Evolutionary conservation across 192 early-diverging fungal species (phyloP).

Genomic region (Allomyces macrogynus): DNA sequence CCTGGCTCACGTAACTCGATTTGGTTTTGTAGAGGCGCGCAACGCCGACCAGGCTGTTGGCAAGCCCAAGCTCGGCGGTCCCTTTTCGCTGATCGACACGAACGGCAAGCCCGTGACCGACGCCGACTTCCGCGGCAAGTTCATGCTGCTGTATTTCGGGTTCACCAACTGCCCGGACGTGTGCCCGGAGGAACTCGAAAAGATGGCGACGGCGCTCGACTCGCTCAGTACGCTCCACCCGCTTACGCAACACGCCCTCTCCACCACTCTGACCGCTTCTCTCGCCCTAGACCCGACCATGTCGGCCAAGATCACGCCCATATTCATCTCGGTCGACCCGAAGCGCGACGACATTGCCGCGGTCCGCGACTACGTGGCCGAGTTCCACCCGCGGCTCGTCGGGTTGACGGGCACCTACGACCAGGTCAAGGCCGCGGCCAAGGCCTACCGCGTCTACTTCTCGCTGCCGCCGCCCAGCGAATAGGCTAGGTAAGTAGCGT

Average conservation of each 20-base stretch:
- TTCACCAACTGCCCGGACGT: slow-evolving; percentile 99
- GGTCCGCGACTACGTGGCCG: slow-evolving; percentile 54
- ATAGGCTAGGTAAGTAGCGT: too few relatives aligned
- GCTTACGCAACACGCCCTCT: too few relatives aligned
- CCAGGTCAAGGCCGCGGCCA: slow-evolving; percentile 62
- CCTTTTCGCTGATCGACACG: slow-evolving; percentile 68
- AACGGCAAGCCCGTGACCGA: slow-evolving; percentile 50
- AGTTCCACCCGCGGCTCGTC: slow-evolving; percentile 84
- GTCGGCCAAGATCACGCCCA: slow-evolving; percentile 36
- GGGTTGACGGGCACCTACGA: slow-evolving; percentile 78
- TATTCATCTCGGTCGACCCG: slow-evolving; percentile 95
- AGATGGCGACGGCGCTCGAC: slow-evolving; percentile 78
- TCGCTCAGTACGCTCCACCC: slow-evolving; percentile 38
- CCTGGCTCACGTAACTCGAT: neutral
- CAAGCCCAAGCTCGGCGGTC: slow-evolving; percentile 75
- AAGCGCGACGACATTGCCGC: slow-evolving; percentile 70
- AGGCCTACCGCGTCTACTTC: slow-evolving; percentile 87
- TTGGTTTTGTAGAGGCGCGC: slow-evolving; percentile 7
- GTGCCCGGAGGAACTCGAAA: slow-evolving; percentile 96
- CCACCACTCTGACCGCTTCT: too few relatives aligned
- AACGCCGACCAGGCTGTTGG: slow-evolving; percentile 28
- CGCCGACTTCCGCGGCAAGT: slow-evolving; percentile 60
- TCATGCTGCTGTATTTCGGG: slow-evolving; percentile 91
- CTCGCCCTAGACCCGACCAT: neutral
- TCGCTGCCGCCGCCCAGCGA: slow-evolving; percentile 74